Percentiles rank a stretch among this genome's conserved stretches.
These are phyloP conservation scores for Parmelia sp. DNA, from an alignment of 495 filamentous ascomycete species.

Conservation along the genomic window DNA sequence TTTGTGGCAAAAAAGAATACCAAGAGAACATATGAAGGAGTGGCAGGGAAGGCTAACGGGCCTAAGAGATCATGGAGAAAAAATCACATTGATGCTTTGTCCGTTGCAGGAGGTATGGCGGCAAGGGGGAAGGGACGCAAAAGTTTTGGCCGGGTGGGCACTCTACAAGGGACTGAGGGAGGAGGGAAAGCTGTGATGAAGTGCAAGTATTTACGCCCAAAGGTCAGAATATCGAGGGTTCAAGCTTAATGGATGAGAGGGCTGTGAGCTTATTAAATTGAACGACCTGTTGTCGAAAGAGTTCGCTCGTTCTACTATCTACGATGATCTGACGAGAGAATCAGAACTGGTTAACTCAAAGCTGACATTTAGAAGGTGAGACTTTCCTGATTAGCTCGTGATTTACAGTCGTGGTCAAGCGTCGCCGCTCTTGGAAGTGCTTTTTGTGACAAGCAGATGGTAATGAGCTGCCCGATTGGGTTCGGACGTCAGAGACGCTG, in stretches of 20 bases:
- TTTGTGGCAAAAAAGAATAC: slow-evolving; percentile 62
- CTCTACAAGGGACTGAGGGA: slow-evolving; percentile 65
- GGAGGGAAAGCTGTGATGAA: slow-evolving; percentile 55
- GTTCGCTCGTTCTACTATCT: background rate
- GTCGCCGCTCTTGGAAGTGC: background rate
- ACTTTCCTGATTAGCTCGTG: background rate
- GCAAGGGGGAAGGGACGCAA: slow-evolving; percentile 69
- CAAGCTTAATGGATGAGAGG: background rate
- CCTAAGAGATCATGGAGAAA: slow-evolving; percentile 70
- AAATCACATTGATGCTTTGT: slow-evolving; percentile 72
- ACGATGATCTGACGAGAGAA: background rate
- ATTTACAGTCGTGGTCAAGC: background rate
- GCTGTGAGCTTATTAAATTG: background rate
- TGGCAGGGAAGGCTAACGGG: slow-evolving; percentile 75
- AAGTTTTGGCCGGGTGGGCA: slow-evolving; percentile 70
- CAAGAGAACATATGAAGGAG: slow-evolving; percentile 54
- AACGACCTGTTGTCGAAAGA: background rate
- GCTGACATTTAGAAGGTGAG: background rate
- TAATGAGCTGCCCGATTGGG: background rate
- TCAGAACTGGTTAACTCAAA: background rate
- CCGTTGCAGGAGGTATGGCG: slow-evolving; percentile 68
- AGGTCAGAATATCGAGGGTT: background rate
- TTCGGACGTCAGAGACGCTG: slow-evolving; percentile 19
- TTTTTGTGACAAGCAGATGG: background rate
- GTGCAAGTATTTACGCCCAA: background rate